Evolutionary conservation across 2,329 filamentous ascomycete species (phyloP), one percentile per base, ranked within the genome.

Genomic region (Cryoendolithus antarcticus): DNA sequence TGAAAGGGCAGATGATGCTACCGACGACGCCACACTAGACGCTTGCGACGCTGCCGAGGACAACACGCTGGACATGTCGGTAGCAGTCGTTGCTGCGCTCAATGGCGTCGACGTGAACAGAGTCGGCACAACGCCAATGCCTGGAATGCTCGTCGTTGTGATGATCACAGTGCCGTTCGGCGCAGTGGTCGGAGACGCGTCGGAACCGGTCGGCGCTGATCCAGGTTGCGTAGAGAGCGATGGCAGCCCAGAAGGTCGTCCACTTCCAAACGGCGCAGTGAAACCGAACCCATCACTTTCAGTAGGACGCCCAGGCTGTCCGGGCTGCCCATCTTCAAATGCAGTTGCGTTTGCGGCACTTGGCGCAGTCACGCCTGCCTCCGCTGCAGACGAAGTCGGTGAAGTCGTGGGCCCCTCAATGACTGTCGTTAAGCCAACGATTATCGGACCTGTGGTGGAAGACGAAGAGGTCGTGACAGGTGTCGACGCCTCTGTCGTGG

Each of bases 371-470:
- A 19, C 15, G 15, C 15, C 15, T 19, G 15, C 15, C 15, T 19
- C 15, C 10, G 39, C 11, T 8, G 39, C 30, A n/a, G 39, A 37
- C 6, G 41, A 41, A 13, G 44, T 40, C 28, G 39, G 30, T 4
- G 39, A 21, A 12, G 41, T 35, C 11, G 31, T 29, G 4, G 15
- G 15, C 15, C 46, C 49, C 13, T 48, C 49, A 11, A 58, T 47
- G 35, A 56, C 46, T 3, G 54, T 57, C 4, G 54, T 55, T 4
- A 60, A 42, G 10, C 57, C 57, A 15, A 60, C 54, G 27, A 55
- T 54, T 43, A 59, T 54, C 6, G 52, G 47, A 29, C 44, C 50
- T 28, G 44, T 21, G 21, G 38, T 48, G 6, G 34, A 39, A 8
- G 44, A 44, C 12, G 35, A 40, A 7, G 39, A 40, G 12, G 15